Evolutionary conservation across 768 basidiomycete genomes (phyloP).

Genomic region (Trametes coccinea): DNA sequence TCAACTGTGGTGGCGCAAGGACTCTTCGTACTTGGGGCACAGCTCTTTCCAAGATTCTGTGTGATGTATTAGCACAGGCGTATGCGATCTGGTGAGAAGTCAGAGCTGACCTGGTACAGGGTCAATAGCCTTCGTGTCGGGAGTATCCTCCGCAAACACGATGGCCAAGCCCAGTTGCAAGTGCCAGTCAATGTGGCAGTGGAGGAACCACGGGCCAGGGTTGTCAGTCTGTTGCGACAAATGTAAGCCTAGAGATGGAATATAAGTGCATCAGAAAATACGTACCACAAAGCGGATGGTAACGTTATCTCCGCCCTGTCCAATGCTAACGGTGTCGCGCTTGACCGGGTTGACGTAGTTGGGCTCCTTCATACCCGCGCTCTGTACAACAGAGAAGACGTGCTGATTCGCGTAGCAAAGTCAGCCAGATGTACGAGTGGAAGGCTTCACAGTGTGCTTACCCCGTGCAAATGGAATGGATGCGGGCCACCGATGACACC

Average conservation of each 20-base stretch:
- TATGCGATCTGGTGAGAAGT: background rate
- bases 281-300: slow-evolving; percentile 29
- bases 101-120: slow-evolving; percentile 18
- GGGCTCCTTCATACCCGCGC: slow-evolving; percentile 30
- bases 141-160: slow-evolving; percentile 41
- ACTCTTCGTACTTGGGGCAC: slow-evolving; percentile 18
- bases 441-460: slow-evolving; percentile 21
- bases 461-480: slow-evolving; percentile 44
- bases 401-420: slow-evolving; percentile 30
- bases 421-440: background rate
- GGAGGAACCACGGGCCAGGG: slow-evolving; percentile 85
- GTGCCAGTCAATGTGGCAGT: slow-evolving; percentile 87
- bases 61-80: background rate
- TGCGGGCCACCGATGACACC: slow-evolving; percentile 41
- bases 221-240: slow-evolving; percentile 58
- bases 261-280: too few relatives aligned
- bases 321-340: slow-evolving; percentile 35
- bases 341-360: slow-evolving; percentile 41
- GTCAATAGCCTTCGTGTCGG: slow-evolving; percentile 15
- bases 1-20: background rate
- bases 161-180: slow-evolving; percentile 48
- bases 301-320: slow-evolving; percentile 20
- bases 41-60: slow-evolving; percentile 20
- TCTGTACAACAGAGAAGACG: slow-evolving; percentile 40
- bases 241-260: too few relatives aligned